phyloP scores from a whole-genome alignment of 805 yeast species.

The Brettanomyces bruxellensis region DNA sequence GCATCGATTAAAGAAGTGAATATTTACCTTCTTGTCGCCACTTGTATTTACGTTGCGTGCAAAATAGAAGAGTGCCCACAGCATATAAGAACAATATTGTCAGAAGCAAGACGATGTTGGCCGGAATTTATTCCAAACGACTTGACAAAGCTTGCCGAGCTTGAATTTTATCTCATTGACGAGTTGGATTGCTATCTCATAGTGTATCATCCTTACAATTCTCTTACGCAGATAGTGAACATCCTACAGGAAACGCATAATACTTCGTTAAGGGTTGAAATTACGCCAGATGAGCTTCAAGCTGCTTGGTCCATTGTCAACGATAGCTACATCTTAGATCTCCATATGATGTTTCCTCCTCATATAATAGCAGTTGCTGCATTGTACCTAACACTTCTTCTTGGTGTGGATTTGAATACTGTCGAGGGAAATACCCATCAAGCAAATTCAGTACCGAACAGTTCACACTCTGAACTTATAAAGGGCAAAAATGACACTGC shows the following conservation, averaged over 20 bases:
- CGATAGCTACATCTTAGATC: slow-evolving; percentile 83
- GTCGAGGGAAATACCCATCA: too few relatives aligned
- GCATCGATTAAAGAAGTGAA: slow-evolving; percentile 77
- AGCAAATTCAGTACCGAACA: too few relatives aligned
- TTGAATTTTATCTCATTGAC: slow-evolving; percentile 88
- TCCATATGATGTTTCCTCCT: slow-evolving; percentile 78
- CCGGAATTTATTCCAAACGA: slow-evolving; percentile 93
- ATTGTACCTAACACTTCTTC: slow-evolving; percentile 65
- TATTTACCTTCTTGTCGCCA: slow-evolving; percentile 68
- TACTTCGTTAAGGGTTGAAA: slow-evolving; percentile 9
- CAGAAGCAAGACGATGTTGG: slow-evolving; percentile 86
- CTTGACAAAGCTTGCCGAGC: slow-evolving; percentile 84
- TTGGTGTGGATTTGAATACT: slow-evolving; percentile 23
- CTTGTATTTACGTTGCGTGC: slow-evolving; percentile 83
- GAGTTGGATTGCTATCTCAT: slow-evolving; percentile 68
- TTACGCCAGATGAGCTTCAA: slow-evolving; percentile 65
- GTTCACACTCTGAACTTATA: too few relatives aligned
- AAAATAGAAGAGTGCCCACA: slow-evolving; percentile 95
- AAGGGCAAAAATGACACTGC: too few relatives aligned
- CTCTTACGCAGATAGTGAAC: slow-evolving; percentile 44
- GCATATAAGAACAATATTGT: slow-evolving; percentile 73
- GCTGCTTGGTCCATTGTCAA: slow-evolving; percentile 84
- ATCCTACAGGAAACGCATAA: slow-evolving; percentile 29
- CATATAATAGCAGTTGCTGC: slow-evolving; percentile 80
- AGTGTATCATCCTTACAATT: slow-evolving; percentile 69